phyloP scores from a whole-genome alignment of 2,329 filamentous ascomycete genomes.

The Paraphaeosphaeria sporulosa region DNA sequence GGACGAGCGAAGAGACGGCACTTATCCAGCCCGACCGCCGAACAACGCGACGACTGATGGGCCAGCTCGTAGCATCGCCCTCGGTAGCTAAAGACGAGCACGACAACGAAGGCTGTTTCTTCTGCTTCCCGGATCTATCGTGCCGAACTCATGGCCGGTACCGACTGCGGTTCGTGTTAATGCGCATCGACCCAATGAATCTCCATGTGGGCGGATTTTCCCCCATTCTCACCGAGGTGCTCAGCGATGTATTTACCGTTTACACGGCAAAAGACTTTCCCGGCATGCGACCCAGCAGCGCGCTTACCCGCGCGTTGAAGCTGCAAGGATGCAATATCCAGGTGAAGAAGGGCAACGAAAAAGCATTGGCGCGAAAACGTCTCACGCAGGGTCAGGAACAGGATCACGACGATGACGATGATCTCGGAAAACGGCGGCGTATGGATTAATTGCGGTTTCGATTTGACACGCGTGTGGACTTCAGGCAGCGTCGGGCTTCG shows the following conservation, averaged over 20 bases:
- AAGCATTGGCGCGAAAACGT: slow-evolving; percentile 55
- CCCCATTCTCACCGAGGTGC: slow-evolving; percentile 59
- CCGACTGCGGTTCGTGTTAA: slow-evolving; percentile 75
- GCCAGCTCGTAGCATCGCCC: slow-evolving; percentile 77
- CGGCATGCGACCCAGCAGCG: slow-evolving; percentile 80
- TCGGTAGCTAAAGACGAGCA: slow-evolving; percentile 80
- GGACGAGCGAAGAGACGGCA: slow-evolving; percentile 71
- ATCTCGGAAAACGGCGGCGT: slow-evolving; percentile 45
- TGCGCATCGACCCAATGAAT: slow-evolving; percentile 71
- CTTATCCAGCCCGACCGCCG: slow-evolving; percentile 74
- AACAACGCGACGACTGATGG: slow-evolving; percentile 79
- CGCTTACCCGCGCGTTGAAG: slow-evolving; percentile 75
- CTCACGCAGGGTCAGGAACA: slow-evolving; percentile 50
- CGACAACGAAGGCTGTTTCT: slow-evolving; percentile 79
- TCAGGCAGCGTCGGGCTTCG: slow-evolving; percentile 13
- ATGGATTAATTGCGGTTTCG: slow-evolving; percentile 35
- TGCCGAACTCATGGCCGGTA: slow-evolving; percentile 81
- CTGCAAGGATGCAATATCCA: slow-evolving; percentile 84
- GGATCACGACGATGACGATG: slow-evolving; percentile 49
- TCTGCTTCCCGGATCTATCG: slow-evolving; percentile 83
- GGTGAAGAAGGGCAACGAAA: slow-evolving; percentile 85
- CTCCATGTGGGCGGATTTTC: slow-evolving; percentile 62
- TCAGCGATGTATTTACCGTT: slow-evolving; percentile 78
- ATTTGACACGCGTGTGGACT: not conserved
- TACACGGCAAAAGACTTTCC: slow-evolving; percentile 88